Conservation (phyloP, 352 stramenopile species). For the Blastocystis sp. region DNA sequence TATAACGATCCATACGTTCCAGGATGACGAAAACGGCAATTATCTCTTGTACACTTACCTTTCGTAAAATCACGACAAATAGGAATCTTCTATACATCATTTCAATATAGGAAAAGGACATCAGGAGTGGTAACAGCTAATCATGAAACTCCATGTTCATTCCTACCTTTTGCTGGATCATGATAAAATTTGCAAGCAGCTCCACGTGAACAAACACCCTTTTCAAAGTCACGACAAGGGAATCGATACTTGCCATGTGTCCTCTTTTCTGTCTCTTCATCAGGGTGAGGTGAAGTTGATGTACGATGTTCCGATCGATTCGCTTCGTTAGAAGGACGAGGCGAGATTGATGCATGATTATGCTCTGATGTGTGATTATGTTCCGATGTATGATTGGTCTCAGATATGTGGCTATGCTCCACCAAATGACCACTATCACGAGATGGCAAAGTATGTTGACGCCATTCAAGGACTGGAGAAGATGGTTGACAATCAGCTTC, state of each 20-base stretch:
- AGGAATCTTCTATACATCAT: constrained; percentile 57
- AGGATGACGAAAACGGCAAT: constrained; percentile 53
- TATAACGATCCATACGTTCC: neutral
- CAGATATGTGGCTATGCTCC: too few species aligned
- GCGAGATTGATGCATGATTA: neutral
- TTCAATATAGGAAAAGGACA: neutral
- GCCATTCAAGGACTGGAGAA: neutral
- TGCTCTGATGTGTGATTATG: too few species aligned
- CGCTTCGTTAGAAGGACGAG: neutral
- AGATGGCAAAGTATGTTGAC: neutral
- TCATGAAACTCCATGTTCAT: neutral
- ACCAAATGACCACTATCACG: too few species aligned
- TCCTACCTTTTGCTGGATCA: constrained; percentile 58
- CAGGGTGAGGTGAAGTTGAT: neutral
- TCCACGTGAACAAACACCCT: constrained; percentile 42
- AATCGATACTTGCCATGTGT: constrained; percentile 14
- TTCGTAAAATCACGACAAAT: constrained; percentile 42
- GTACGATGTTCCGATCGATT: neutral
- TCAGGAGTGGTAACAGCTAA: constrained; percentile 40
- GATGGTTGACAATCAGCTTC: neutral
- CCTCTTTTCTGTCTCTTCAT: neutral
- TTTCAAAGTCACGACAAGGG: constrained; percentile 57
- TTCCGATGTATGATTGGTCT: too few species aligned
- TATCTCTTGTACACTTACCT: constrained; percentile 45
- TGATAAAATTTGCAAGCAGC: constrained; percentile 62